phyloP scores from a whole-genome alignment of 2,329 filamentous ascomycete species.

The Apiospora rasikravindrae region DNA sequence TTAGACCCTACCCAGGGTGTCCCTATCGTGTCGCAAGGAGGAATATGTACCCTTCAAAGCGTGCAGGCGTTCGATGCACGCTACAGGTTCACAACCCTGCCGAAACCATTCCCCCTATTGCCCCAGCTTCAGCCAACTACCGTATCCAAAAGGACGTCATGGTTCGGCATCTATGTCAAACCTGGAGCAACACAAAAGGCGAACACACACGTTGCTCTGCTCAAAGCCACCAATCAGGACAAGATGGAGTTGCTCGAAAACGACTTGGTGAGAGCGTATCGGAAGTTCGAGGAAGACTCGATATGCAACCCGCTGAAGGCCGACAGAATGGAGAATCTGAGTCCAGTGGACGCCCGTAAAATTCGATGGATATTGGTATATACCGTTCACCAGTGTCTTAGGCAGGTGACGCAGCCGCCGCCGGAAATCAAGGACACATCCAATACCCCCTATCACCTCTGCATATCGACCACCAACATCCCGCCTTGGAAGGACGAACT shows the following conservation, averaged over 20 bases:
- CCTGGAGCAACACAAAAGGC: slow-evolving; percentile 54
- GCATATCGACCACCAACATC: slow-evolving; percentile 47
- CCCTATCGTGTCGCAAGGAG: slow-evolving; percentile 63
- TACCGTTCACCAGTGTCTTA: slow-evolving; percentile 73
- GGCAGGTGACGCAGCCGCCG: slow-evolving; percentile 65
- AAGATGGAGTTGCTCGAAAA: slow-evolving; percentile 48
- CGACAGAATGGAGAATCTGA: slow-evolving; percentile 62
- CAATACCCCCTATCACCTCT: slow-evolving; percentile 61
- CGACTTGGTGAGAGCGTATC: slow-evolving; percentile 70
- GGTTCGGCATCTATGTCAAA: slow-evolving; percentile 48
- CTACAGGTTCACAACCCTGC: slow-evolving; percentile 63
- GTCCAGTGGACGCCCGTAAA: slow-evolving; percentile 72
- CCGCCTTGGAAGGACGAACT: slow-evolving; percentile 52
- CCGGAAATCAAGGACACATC: slow-evolving; percentile 63
- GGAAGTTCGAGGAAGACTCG: slow-evolving; percentile 69
- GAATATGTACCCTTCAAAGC: slow-evolving; percentile 73
- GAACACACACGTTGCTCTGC: slow-evolving; percentile 57
- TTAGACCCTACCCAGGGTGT: slow-evolving; percentile 56
- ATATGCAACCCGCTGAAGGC: slow-evolving; percentile 54
- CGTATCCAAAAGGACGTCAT: slow-evolving; percentile 42
- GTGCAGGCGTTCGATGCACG: slow-evolving; percentile 69
- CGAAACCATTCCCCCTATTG: slow-evolving; percentile 70
- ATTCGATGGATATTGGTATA: slow-evolving; percentile 82
- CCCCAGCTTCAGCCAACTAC: slow-evolving; percentile 45
- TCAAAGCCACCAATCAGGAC: slow-evolving; percentile 55